Percentiles rank a stretch among this genome's conserved stretches.
Conservation (phyloP, 2,329 filamentous ascomycete species). For the Ophiocordyceps polyrhachis-furcata region DNA sequence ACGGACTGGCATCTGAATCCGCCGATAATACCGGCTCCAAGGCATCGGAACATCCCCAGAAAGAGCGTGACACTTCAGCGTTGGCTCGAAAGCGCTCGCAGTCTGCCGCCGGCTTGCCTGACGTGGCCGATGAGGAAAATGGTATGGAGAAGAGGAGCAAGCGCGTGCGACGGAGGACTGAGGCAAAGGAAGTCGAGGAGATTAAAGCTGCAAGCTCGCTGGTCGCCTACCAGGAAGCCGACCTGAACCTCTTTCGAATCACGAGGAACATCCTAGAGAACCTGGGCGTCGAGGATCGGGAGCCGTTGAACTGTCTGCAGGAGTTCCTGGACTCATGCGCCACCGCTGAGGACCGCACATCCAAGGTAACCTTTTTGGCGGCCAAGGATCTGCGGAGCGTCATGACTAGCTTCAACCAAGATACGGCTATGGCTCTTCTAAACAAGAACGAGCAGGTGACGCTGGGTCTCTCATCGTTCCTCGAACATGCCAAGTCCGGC, state of each 20-base stretch:
- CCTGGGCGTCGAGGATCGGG: conserved; percentile 31
- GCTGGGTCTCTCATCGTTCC: conserved; percentile 39
- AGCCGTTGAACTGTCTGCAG: conserved; percentile 23
- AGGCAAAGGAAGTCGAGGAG: conserved; percentile 35
- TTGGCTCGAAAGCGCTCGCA: conserved; percentile 42
- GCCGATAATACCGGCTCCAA: conserved; percentile 7
- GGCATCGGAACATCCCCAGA: conserved; percentile 11
- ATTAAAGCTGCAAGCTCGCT: conserved; percentile 30
- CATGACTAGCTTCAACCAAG: conserved; percentile 31
- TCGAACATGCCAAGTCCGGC: conserved; percentile 42
- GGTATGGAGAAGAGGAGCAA: conserved; percentile 45
- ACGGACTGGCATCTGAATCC: conserved; percentile 7
- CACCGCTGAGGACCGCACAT: conserved; percentile 28
- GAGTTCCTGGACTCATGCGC: conserved; percentile 34
- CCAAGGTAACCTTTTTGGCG: conserved; percentile 25
- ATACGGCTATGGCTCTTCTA: conserved; percentile 32
- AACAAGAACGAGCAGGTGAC: conserved; percentile 32
- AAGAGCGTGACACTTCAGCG: conserved; percentile 18
- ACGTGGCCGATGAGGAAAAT: conserved; percentile 36
- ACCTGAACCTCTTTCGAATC: conserved; percentile 35
- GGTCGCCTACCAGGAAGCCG: conserved; percentile 35
- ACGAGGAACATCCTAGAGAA: conserved; percentile 36
- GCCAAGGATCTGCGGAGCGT: conserved; percentile 30
- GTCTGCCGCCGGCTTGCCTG: conserved; percentile 38
- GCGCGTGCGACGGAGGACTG: conserved; percentile 32